Base-by-base conservation (phyloP, 2,329 filamentous ascomycete species). In the Trichoderma oligosporum region DNA sequence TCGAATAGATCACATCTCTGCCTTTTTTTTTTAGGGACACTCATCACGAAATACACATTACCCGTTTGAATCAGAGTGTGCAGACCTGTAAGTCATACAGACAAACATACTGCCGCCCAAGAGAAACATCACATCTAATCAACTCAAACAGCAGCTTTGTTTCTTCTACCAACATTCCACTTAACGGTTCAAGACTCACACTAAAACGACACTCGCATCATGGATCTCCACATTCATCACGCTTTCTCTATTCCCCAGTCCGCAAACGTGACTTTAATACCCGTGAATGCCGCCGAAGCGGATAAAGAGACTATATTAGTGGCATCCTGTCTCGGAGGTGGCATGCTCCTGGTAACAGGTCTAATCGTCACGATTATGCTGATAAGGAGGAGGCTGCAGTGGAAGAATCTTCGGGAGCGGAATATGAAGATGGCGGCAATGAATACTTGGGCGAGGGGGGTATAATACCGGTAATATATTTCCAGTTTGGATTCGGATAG, bases 281-380 rank as follows among this genome's bases (percentile, higher is more conserved):
- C 27, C 5, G 11, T 33, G 4, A 14, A 11, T 6, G 14, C 9
- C 7, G 2, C 2, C 22, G 39, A 25, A 9, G 18, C 45, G 14
- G 24, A 56, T 16, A 57, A 42, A 33, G 53, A 44, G 41, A 54
- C 56, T 14, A 45, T 54, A 16, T n/a, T 53, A 29, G 39, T 58
- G 9, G 48, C 36, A 6, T 45, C 31, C 14, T 44, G 38, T 33
- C 27, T 58, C 2, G 56, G 42, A 4, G 56, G 41, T 25, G 56
- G 47, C 24, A 12, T 54, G 16, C 20, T 41, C 9, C 25, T 57
- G n/a, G 27, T 25, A 20, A 57, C 29, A 4, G 36, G 20, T 4
- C 29, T 57, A 7, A n/a, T 49, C 29, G 20, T 22, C 12, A 24
- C 35, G n/a, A 31, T 58, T 12, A 41, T 54, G 16, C 4, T 60